Conservation (phyloP, 306 rosid genomes). For the Begonia peltatifolia region DNA sequence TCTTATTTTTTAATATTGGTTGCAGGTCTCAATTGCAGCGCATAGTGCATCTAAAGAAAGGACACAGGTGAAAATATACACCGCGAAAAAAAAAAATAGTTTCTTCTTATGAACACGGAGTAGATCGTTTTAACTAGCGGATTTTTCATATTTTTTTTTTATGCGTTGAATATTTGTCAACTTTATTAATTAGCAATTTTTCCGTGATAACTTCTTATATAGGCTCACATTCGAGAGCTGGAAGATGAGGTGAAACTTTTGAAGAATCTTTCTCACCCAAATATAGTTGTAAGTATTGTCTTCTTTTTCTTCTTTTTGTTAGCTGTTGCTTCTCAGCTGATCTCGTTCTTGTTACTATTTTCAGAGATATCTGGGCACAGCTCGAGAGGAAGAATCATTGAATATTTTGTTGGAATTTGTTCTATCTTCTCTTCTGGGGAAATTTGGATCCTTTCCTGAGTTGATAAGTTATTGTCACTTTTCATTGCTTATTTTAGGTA, state of each 20-base stretch:
- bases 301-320: background rate
- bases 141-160: background rate
- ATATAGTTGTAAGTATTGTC: conserved; percentile 65
- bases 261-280: conserved; percentile 80
- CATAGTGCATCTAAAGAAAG: conserved; percentile 61
- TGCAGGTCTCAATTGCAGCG: conserved; percentile 68
- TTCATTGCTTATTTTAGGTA: background rate
- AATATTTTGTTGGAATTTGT: conserved; percentile 89
- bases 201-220: conserved; percentile 3
- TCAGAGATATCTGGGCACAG: conserved; percentile 84
- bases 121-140: too few relatives aligned
- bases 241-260: conserved; percentile 89
- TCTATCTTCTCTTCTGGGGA: conserved; percentile 78
- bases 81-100: too few relatives aligned
- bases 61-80: conserved; percentile 40
- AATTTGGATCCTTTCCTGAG: conserved; percentile 87
- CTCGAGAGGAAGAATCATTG: conserved; percentile 71
- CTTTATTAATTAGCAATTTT: background rate
- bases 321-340: conserved; percentile 4
- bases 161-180: background rate
- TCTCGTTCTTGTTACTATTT: conserved; percentile 6
- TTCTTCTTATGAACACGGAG: background rate
- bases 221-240: conserved; percentile 81
- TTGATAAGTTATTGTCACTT: conserved; percentile 42
- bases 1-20: conserved; percentile 2